Evolutionary conservation across 257 asterid genomes (phyloP).

Genomic region (Dorcoceras hygrometricum): DNA sequence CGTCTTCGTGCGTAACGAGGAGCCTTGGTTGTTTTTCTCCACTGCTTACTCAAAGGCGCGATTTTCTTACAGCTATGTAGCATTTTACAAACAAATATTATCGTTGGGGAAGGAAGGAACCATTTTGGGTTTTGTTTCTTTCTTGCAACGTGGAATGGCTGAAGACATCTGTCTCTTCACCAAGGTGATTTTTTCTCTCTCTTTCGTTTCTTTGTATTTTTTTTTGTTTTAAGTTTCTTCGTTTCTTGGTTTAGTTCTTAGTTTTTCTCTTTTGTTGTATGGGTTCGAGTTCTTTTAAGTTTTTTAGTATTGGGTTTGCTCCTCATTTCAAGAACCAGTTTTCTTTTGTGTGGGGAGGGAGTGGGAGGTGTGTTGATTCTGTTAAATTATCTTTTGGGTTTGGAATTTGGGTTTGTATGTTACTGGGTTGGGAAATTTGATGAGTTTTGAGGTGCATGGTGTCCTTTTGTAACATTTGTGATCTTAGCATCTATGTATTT

Average conservation of each 20-base stretch:
- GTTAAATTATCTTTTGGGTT: neutral
- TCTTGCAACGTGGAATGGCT: slow-evolving; percentile 47
- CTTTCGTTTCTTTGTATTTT: too few relatives aligned
- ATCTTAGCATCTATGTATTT: neutral
- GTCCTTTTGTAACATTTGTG: neutral
- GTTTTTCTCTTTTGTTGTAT: neutral
- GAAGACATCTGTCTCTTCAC: slow-evolving; percentile 72
- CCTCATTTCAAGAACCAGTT: neutral
- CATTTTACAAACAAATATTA: slow-evolving; percentile 13
- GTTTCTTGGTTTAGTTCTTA: too few relatives aligned
- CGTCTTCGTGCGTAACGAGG: slow-evolving; percentile 50
- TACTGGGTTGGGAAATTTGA: neutral
- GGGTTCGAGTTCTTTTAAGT: slow-evolving; percentile 5
- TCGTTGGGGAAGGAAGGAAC: slow-evolving; percentile 24
- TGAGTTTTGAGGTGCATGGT: neutral
- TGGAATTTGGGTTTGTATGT: neutral
- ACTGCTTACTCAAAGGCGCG: slow-evolving; percentile 7
- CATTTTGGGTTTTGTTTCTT: slow-evolving; percentile 23
- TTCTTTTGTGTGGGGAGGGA: neutral
- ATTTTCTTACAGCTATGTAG: slow-evolving; percentile 16
- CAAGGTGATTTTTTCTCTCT: slow-evolving; percentile 58
- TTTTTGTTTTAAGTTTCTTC: neutral
- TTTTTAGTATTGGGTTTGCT: slow-evolving; percentile 22
- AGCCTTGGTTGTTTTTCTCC: slow-evolving; percentile 22
- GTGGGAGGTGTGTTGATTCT: neutral